Evolutionary conservation across 768 basidiomycete genomes (phyloP).

Genomic region (Austroboletus eburneus): DNA sequence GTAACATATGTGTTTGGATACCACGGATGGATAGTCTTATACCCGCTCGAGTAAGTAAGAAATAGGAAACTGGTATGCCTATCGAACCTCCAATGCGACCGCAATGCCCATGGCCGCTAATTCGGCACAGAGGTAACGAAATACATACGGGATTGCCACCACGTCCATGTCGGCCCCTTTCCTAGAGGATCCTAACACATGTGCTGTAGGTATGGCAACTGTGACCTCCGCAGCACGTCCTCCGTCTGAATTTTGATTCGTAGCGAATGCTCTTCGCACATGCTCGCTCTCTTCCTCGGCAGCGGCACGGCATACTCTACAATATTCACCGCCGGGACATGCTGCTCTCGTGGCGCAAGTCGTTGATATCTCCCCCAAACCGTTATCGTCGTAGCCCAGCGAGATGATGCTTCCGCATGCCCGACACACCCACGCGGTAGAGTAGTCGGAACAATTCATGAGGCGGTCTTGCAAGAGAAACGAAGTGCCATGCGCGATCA

Average conservation of each 20-base stretch:
- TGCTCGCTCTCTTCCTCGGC: conserved; percentile 61
- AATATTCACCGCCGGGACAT: conserved; percentile 89
- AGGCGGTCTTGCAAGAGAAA: conserved; percentile 97
- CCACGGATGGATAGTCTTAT: background rate
- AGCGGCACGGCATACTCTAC: conserved; percentile 81
- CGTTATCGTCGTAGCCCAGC: conserved; percentile 89
- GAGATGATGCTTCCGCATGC: conserved; percentile 95
- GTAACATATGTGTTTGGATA: conserved; percentile 11
- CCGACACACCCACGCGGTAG: conserved; percentile 98
- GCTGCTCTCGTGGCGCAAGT: conserved; percentile 51
- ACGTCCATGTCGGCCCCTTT: conserved; percentile 89
- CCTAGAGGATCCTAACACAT: conserved; percentile 53
- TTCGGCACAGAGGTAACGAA: conserved; percentile 92
- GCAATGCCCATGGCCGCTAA: conserved; percentile 98
- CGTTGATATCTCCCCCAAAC: conserved; percentile 57
- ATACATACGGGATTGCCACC: conserved; percentile 93
- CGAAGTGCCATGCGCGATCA: conserved; percentile 97
- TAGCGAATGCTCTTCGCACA: conserved; percentile 56
- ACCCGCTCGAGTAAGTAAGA: background rate
- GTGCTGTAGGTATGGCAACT: conserved; percentile 63
- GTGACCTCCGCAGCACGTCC: conserved; percentile 47
- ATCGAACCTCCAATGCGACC: conserved; percentile 75
- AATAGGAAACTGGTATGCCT: background rate
- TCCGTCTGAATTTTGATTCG: conserved; percentile 45
- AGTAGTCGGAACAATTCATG: conserved; percentile 99